These are phyloP conservation scores for Pyrenophora seminiperda DNA, from an alignment of 2,329 filamentous ascomycete genomes.

Conservation along the genomic window DNA sequence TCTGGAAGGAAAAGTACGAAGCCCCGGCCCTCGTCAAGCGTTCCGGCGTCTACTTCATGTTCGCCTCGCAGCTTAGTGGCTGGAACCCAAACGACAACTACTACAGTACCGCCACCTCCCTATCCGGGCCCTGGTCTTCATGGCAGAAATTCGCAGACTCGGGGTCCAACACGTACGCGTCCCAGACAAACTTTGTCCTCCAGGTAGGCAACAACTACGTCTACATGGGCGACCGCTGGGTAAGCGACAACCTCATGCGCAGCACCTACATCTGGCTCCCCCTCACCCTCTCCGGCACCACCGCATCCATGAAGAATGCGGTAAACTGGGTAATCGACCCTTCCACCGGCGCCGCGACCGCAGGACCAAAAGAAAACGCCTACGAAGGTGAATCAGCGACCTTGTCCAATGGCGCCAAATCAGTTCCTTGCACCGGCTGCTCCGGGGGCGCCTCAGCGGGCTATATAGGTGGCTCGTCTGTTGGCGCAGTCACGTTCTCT, in stretches of 20 bases:
- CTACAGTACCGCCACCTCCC: constrained; percentile 63
- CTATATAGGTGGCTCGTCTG: constrained; percentile 49
- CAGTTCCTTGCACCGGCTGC: constrained; percentile 58
- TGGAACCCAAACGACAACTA: constrained; percentile 69
- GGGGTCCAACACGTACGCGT: constrained; percentile 63
- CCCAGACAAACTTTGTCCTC: constrained; percentile 66
- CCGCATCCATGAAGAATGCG: constrained; percentile 56
- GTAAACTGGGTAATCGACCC: constrained; percentile 62
- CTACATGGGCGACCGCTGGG: constrained; percentile 73
- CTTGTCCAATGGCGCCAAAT: constrained; percentile 54
- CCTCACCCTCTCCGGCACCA: constrained; percentile 58
- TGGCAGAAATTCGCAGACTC: constrained; percentile 64
- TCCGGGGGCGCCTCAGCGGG: constrained; percentile 58
- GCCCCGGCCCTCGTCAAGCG: constrained; percentile 67
- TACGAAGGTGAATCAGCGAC: constrained; percentile 60
- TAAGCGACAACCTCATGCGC: constrained; percentile 62
- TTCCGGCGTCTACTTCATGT: constrained; percentile 67
- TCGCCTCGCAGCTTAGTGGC: constrained; percentile 57
- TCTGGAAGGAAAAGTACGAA: constrained; percentile 63
- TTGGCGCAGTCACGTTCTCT: constrained; percentile 59
- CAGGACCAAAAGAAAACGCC: constrained; percentile 53
- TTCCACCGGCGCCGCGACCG: constrained; percentile 51
- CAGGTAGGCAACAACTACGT: constrained; percentile 54
- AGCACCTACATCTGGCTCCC: constrained; percentile 71
- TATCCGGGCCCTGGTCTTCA: constrained; percentile 65